Percentiles rank a stretch among this genome's conserved stretches.
phyloP scores from a whole-genome alignment of 1,284 basidiomycete species.

The Megacollybia platyphylla region DNA sequence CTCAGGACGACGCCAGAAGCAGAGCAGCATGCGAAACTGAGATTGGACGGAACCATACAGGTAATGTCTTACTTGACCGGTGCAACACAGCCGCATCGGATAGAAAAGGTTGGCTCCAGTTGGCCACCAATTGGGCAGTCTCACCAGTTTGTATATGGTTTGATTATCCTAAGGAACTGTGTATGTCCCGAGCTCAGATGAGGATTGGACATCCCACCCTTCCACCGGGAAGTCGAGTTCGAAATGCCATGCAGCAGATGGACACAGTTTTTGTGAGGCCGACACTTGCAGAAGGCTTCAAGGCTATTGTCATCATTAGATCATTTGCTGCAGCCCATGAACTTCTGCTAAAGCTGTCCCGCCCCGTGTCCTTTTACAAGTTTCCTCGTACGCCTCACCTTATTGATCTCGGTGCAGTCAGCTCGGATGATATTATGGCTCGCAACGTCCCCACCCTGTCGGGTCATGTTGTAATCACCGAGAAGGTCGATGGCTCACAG shows the following conservation, averaged over 20 bases:
- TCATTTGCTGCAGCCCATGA: constrained; percentile 38
- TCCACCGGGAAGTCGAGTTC: constrained; percentile 39
- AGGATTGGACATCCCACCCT: constrained; percentile 46
- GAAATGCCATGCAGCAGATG: constrained; percentile 45
- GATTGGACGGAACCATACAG: constrained; percentile 24
- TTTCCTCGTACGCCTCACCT: constrained; percentile 52
- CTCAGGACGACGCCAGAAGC: constrained; percentile 44
- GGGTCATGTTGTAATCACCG: constrained; percentile 34
- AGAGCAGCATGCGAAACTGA: constrained; percentile 34
- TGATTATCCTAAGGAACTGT: constrained; percentile 37
- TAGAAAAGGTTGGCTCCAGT: constrained; percentile 32
- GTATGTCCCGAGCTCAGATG: constrained; percentile 38
- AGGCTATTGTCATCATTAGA: constrained; percentile 28
- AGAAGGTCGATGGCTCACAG: constrained; percentile 58
- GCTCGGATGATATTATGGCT: constrained; percentile 33
- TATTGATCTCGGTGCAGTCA: constrained; percentile 41
- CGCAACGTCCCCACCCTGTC: constrained; percentile 7
- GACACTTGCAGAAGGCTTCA: constrained; percentile 35
- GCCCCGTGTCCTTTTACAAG: constrained; percentile 32
- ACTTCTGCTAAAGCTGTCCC: constrained; percentile 30
- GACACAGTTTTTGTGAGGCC: constrained; percentile 28
- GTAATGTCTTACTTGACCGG: constrained; percentile 35
- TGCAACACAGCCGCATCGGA: constrained; percentile 38
- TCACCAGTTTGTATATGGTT: constrained; percentile 42
- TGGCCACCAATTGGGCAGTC: constrained; percentile 32